Base-by-base conservation (phyloP, 768 basidiomycete species). In the Mycena indigotica region DNA sequence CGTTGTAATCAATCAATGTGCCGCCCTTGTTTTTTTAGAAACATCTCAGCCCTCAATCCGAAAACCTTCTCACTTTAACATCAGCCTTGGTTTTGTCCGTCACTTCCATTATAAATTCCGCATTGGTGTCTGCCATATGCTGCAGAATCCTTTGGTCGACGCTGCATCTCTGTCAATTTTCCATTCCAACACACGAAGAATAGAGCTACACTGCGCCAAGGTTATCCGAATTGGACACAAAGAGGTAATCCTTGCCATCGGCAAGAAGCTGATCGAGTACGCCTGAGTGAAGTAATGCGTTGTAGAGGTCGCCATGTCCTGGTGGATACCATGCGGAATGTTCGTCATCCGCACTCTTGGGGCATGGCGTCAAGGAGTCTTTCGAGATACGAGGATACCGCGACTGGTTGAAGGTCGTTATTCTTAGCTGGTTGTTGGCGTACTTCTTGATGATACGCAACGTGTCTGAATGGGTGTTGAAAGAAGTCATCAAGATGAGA, bases 401-500 rank as follows among this genome's bases (percentile, higher is more conserved):
- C 16, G 93, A 95, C 75, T 97, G 95, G 73, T 92, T 92, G 81
- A 95, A 95, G 56, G 86, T 88, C 49, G 87, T 87, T 73, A 95
- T 93, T 71, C 91, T 90, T 70, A 97, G 83, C 70, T 93, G 91
- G 77, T 95, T 93, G 76, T 93, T 89, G 40, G 88, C 86, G 72
- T 97, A 97, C 77, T 96, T 97, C 73, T 96, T 93, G 75, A 95
- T 92, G 80, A 97, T 93, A 62, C 92, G 89, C 60, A 92, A 84
- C 50, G 95, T 96, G 74, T 98, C 95, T 28, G 96, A 93, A 72
- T 95, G 91, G 16, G 95, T 98, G 80, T 96, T 96, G 82, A 98
- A 98, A 53, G 93, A 96, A 69, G 95, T 96, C 96, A 97, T 96
- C 68, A 98, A 85, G 77, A 97, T 89, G 73, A 97, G 89, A 17